Evolutionary conservation across 495 filamentous ascomycete genomes (phyloP).

Genomic region (Hypomontagnella monticulosa): DNA sequence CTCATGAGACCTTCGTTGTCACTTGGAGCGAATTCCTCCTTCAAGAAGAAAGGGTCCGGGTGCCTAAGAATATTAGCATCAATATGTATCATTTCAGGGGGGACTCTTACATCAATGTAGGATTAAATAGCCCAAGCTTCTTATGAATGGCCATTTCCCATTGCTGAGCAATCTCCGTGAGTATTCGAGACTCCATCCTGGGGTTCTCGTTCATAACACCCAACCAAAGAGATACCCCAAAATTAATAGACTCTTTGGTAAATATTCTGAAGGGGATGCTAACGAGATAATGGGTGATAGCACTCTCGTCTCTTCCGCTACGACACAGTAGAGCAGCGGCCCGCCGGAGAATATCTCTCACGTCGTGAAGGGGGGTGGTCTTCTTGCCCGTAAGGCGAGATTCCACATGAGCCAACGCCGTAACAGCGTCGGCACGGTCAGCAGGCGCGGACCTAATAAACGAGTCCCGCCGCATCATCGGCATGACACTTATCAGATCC

Average conservation of each 20-base stretch:
- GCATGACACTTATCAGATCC: slow-evolving; percentile 69
- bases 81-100: not conserved
- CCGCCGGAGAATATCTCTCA: slow-evolving; percentile 80
- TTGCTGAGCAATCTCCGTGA: slow-evolving; percentile 82
- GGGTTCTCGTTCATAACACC: slow-evolving; percentile 98
- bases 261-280: slow-evolving; percentile 91
- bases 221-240: slow-evolving; percentile 94
- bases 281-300: slow-evolving; percentile 85
- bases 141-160: slow-evolving; percentile 86
- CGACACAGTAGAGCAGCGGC: slow-evolving; percentile 88
- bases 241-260: slow-evolving; percentile 92
- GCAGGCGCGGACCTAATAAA: slow-evolving; percentile 53
- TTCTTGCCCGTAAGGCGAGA: slow-evolving; percentile 70
- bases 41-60: slow-evolving; percentile 86
- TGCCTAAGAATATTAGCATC: slow-evolving; percentile 61
- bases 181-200: slow-evolving; percentile 79
- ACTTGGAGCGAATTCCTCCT: slow-evolving; percentile 91
- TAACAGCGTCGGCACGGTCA: slow-evolving; percentile 65
- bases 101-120: slow-evolving; percentile 66
- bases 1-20: slow-evolving; percentile 78
- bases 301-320: slow-evolving; percentile 72
- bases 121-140: slow-evolving; percentile 81
- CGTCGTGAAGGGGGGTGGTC: slow-evolving; percentile 73
- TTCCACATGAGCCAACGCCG: slow-evolving; percentile 73
- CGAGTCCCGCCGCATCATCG: slow-evolving; percentile 55